Percentiles rank a stretch among this genome's conserved stretches.
These are phyloP conservation scores for Fomes fomentarius DNA, from an alignment of 1,284 basidiomycete species.

Conservation along the genomic window DNA sequence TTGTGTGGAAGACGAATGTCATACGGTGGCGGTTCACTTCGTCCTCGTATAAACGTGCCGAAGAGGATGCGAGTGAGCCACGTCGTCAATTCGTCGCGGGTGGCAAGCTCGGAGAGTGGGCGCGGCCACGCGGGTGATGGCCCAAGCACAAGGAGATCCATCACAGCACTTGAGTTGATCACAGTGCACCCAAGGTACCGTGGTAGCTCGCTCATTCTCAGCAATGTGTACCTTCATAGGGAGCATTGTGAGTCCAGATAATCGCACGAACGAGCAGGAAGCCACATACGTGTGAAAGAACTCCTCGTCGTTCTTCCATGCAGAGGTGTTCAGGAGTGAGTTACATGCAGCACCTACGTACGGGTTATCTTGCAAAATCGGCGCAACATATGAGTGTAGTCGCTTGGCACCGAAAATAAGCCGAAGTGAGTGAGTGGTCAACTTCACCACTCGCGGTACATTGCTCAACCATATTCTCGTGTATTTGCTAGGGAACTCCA, in stretches of 20 bases:
- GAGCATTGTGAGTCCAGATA: background rate
- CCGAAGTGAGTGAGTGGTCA: background rate
- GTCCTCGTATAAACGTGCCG: conserved; percentile 37
- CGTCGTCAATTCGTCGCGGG: conserved; percentile 34
- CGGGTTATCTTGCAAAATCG: conserved; percentile 28
- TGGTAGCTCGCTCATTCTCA: conserved; percentile 29
- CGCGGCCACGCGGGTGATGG: conserved; percentile 22
- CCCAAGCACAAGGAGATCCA: conserved; percentile 26
- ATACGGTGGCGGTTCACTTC: conserved; percentile 26
- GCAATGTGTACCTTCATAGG: conserved; percentile 34
- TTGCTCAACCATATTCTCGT: conserved; percentile 25
- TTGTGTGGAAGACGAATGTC: conserved; percentile 42
- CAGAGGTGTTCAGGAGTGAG: conserved; percentile 33
- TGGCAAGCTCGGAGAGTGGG: conserved; percentile 34
- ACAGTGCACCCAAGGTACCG: conserved; percentile 35
- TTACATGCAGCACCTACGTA: conserved; percentile 33
- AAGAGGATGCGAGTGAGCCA: conserved; percentile 44
- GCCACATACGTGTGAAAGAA: conserved; percentile 33
- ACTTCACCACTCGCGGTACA: conserved; percentile 15
- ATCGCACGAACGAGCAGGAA: background rate
- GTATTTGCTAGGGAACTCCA: conserved; percentile 15
- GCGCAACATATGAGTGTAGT: conserved; percentile 37
- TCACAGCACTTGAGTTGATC: conserved; percentile 19
- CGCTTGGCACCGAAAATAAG: conserved; percentile 19
- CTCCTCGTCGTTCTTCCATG: conserved; percentile 32